Conservation (phyloP, 2,329 filamentous ascomycete species). For the Lachnellula arida region DNA sequence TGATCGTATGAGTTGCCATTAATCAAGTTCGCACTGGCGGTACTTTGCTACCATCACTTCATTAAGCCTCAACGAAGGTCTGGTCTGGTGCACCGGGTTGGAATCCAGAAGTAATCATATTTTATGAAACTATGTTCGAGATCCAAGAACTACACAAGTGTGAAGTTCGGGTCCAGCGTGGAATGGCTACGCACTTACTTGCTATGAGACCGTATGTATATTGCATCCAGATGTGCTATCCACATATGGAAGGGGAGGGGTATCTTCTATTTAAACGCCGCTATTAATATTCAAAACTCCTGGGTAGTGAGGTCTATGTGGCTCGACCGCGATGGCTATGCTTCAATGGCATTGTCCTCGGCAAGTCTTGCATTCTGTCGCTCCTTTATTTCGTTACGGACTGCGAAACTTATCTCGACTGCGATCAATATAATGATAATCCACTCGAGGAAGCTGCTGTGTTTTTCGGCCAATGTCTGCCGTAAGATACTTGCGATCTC, state of each 20-base stretch:
- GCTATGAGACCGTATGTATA: no score
- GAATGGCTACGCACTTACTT: no score
- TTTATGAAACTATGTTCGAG: no score
- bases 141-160: no score
- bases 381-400: slow-evolving; percentile 48
- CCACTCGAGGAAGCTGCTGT: slow-evolving; percentile 84
- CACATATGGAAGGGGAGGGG: background rate
- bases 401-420: slow-evolving; percentile 85
- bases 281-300: background rate
- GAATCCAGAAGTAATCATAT: no score
- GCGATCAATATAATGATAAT: slow-evolving; percentile 93
- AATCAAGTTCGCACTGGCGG: no score
- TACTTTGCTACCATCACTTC: no score
- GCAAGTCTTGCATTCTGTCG: slow-evolving; percentile 4
- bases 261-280: slow-evolving; percentile 1
- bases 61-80: no score
- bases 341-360: slow-evolving; percentile 1
- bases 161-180: no score
- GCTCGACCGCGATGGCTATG: background rate
- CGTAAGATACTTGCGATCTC: slow-evolving; percentile 88
- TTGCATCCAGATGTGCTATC: no score
- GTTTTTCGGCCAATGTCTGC: slow-evolving; percentile 85
- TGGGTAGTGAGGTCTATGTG: background rate
- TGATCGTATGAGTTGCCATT: no score
- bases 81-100: no score